Percentiles rank a stretch among this genome's conserved stretches.
Evolutionary conservation across 139 green algal species (phyloP).

Genomic region (Closterium sp.): DNA sequence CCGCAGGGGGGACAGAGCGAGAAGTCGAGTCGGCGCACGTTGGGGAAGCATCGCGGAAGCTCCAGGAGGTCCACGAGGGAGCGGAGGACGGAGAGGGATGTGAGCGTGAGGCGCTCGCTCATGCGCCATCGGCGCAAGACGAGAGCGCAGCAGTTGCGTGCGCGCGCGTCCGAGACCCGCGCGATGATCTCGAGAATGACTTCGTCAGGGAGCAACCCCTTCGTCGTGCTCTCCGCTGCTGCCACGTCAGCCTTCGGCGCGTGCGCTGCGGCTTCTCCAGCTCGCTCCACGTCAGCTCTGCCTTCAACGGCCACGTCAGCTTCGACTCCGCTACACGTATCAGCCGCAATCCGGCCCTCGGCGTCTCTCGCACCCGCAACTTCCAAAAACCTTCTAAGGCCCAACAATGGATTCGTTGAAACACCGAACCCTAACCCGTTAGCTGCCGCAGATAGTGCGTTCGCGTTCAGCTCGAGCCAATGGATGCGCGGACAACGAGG

Average conservation of each 20-base stretch:
- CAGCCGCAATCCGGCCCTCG: background rate
- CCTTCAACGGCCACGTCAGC: background rate
- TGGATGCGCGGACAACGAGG: background rate
- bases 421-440: background rate
- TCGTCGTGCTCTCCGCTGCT: background rate
- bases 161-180: background rate
- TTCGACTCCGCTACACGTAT: background rate
- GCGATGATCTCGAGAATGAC: conserved; percentile 26
- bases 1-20: conserved; percentile 17
- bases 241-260: background rate
- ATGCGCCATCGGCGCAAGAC: conserved; percentile 3
- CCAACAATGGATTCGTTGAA: background rate
- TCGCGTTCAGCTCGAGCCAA: background rate
- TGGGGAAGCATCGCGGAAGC: conserved; percentile 14
- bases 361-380: background rate
- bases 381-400: background rate
- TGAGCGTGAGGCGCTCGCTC: conserved; percentile 24
- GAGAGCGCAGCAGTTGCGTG: conserved; percentile 20
- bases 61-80: conserved; percentile 4
- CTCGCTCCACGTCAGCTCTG: background rate
- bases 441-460: background rate
- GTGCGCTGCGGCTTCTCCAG: background rate
- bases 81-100: background rate
- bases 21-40: conserved; percentile 11
- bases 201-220: background rate